These are phyloP conservation scores for Oidium heveae DNA, from an alignment of 2,329 filamentous ascomycete genomes.

Conservation along the genomic window DNA sequence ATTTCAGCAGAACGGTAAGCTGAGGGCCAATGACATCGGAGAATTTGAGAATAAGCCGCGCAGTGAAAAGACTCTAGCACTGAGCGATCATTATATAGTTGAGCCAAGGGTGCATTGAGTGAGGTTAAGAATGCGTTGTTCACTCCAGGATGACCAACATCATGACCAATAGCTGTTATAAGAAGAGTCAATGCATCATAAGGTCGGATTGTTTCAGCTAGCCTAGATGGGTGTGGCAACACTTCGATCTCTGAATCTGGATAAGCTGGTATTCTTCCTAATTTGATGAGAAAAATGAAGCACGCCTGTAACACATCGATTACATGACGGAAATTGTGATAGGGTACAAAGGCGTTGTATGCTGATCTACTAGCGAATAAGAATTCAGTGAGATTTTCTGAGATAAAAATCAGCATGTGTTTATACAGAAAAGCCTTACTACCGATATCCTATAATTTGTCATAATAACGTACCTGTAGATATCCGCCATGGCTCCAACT, in stretches of 20 bases:
- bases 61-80: slow-evolving; percentile 96
- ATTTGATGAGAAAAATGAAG: slow-evolving; percentile 66
- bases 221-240: slow-evolving; percentile 23
- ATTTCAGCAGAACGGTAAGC: slow-evolving; percentile 58
- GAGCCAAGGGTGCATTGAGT: slow-evolving; percentile 74
- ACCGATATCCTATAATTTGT: slow-evolving; percentile 6
- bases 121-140: slow-evolving; percentile 93
- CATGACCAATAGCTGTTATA: slow-evolving; percentile 90
- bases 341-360: slow-evolving; percentile 92
- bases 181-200: slow-evolving; percentile 76
- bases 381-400: slow-evolving; percentile 63
- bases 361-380: slow-evolving; percentile 69
- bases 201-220: slow-evolving; percentile 54
- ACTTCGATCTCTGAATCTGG: slow-evolving; percentile 14
- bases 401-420: slow-evolving; percentile 17
- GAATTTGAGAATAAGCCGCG: slow-evolving; percentile 85
- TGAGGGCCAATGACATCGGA: slow-evolving; percentile 73
- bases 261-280: slow-evolving; percentile 52
- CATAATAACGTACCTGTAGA: slow-evolving; percentile 34
- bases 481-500: slow-evolving; percentile 58
- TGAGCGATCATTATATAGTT: slow-evolving; percentile 90
- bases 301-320: slow-evolving; percentile 87
- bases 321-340: slow-evolving; percentile 95
- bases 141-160: slow-evolving; percentile 90
- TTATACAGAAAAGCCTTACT: slow-evolving; percentile 5